A percentile compares a stretch with the other conserved stretches of the same genome.
These are phyloP conservation scores for Penicillium brasilianum DNA, from an alignment of 2,329 filamentous ascomycete species.

Conservation along the genomic window DNA sequence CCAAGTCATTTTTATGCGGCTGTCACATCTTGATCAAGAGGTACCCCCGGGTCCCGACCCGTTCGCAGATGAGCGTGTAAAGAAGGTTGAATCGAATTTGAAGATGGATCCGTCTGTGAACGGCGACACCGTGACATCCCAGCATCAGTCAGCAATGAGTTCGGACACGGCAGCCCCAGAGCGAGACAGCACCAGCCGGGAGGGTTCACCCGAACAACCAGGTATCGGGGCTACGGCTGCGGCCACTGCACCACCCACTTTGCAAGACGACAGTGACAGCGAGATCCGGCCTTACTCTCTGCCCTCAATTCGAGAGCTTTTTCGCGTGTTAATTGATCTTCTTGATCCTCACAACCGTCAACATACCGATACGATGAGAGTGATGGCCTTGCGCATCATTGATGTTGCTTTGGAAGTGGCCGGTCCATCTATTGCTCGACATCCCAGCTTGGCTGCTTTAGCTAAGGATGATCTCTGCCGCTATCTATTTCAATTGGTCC, in stretches of 20 bases:
- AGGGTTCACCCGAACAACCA: conserved; percentile 40
- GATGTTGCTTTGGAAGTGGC: conserved; percentile 97
- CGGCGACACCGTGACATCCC: conserved; percentile 64
- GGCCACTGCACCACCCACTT: conserved; percentile 39
- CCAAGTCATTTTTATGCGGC: conserved; percentile 92
- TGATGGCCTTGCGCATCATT: conserved; percentile 96
- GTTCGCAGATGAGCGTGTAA: conserved; percentile 60
- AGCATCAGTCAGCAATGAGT: conserved; percentile 51
- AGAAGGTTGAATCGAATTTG: conserved; percentile 69
- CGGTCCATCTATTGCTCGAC: conserved; percentile 89
- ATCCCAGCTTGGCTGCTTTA: conserved; percentile 83
- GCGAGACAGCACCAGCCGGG: conserved; percentile 40
- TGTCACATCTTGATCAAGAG: conserved; percentile 84
- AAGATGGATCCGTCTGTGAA: conserved; percentile 83
- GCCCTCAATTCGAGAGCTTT: conserved; percentile 91
- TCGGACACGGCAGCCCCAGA: conserved; percentile 43
- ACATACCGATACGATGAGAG: conserved; percentile 91
- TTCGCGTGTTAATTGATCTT: conserved; percentile 90
- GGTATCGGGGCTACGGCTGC: conserved; percentile 37
- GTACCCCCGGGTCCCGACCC: conserved; percentile 69
- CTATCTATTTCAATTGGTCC: conserved; percentile 92
- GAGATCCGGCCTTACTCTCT: conserved; percentile 87
- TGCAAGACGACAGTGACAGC: conserved; percentile 52
- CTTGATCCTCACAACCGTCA: conserved; percentile 90
- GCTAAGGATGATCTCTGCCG: conserved; percentile 93